phyloP scores from a whole-genome alignment of 305 asterid genomes.

The Solanum hybrid region DNA sequence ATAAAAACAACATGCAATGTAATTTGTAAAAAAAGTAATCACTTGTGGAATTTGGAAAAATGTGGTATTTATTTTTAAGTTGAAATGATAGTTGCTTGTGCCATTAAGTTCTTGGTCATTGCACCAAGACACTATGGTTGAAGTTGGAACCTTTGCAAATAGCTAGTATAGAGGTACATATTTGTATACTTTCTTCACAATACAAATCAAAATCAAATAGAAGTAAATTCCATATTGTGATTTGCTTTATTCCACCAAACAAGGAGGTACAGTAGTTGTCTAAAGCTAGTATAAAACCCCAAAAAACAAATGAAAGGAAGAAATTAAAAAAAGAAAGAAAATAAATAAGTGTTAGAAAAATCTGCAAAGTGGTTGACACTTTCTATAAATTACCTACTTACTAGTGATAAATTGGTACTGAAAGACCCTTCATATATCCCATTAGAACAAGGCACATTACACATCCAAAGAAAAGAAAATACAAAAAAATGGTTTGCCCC shows the following conservation, averaged over 20 bases:
- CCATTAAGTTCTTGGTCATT: not conserved
- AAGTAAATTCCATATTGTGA: not conserved
- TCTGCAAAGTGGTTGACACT: conserved; percentile 60
- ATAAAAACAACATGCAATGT: not conserved
- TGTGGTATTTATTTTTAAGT: not conserved
- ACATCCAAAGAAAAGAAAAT: not conserved
- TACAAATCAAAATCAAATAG: not conserved
- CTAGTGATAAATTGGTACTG: conserved; percentile 36
- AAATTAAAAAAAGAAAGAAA: not conserved
- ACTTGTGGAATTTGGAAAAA: not conserved
- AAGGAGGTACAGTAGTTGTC: not conserved
- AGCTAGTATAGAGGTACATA: not conserved
- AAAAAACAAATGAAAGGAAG: not conserved
- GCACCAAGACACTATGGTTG: not conserved
- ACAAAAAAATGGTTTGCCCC: conserved; percentile 24
- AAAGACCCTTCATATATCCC: conserved; percentile 49
- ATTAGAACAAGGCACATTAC: conserved; percentile 17
- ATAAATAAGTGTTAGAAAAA: conserved; percentile 8
- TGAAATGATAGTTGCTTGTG: not conserved
- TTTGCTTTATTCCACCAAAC: not conserved
- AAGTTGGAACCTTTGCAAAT: not conserved
- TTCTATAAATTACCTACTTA: conserved; percentile 49
- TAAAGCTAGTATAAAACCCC: not conserved
- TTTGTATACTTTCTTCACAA: not conserved
- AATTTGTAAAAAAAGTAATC: not conserved